Conservation (phyloP, 2,329 filamentous ascomycete species). For the Colletotrichum sp. region DNA sequence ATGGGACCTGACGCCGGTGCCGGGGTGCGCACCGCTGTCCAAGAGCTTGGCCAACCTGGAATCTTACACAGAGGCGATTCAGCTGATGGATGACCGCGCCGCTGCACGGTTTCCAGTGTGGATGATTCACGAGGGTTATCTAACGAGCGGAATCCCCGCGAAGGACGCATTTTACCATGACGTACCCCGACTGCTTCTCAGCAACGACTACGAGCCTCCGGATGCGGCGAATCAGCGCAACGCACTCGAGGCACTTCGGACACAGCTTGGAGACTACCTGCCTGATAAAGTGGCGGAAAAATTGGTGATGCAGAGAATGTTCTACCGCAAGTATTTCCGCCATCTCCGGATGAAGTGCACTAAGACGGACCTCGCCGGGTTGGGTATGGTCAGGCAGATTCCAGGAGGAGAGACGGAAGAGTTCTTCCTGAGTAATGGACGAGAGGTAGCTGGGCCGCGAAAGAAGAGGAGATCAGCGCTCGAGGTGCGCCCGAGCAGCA, state of each 20-base stretch:
- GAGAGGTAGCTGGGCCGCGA: constrained; percentile 5
- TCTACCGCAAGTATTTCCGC: constrained; percentile 20
- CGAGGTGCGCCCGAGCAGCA: constrained; percentile 12
- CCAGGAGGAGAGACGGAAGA: constrained; percentile 14
- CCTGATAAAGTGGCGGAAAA: neutral
- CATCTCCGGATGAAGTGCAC: constrained; percentile 20
- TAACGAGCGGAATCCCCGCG: constrained; percentile 11
- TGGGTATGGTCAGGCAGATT: constrained; percentile 16
- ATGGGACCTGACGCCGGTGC: constrained; percentile 20
- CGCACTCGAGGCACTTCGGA: constrained; percentile 2
- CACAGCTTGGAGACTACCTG: constrained; percentile 7
- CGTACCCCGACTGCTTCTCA: constrained; percentile 7
- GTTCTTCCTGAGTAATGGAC: constrained; percentile 17
- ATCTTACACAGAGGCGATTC: constrained; percentile 19
- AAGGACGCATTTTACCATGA: constrained; percentile 15
- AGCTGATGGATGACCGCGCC: constrained; percentile 19
- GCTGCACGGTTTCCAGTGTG: constrained; percentile 16
- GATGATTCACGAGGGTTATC: constrained; percentile 22
- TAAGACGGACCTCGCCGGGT: constrained; percentile 17
- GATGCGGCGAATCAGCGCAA: constrained; percentile 10
- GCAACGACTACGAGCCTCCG: constrained; percentile 17
- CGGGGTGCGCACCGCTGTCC: constrained; percentile 12
- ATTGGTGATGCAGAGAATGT: constrained; percentile 21
- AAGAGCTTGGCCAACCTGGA: constrained; percentile 14
- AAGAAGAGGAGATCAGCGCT: constrained; percentile 2